Conservation (phyloP, 108 stramenopile species). For the Parietichytrium sp. region DNA sequence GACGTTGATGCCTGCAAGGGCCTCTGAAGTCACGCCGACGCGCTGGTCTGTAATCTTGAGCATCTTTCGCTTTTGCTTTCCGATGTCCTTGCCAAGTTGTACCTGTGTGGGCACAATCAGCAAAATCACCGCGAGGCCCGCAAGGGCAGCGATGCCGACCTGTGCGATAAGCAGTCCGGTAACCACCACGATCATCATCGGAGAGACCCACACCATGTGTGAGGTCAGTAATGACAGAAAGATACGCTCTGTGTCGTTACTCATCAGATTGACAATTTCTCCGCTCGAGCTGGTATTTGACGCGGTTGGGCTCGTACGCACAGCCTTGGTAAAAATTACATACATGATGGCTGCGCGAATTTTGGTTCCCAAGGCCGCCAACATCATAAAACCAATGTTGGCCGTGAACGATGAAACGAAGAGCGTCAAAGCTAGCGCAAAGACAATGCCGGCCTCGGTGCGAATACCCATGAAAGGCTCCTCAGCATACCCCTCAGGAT, state of each 20-base stretch:
- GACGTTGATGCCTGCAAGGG: constrained; percentile 71
- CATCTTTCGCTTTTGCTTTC: constrained; percentile 49
- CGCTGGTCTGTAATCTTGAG: constrained; percentile 67
- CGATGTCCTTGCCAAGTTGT: constrained; percentile 54
- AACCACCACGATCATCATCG: constrained; percentile 71
- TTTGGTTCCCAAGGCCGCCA: too few relatives aligned
- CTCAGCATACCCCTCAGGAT: too few relatives aligned
- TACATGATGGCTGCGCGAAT: too few relatives aligned
- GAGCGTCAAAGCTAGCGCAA: too few relatives aligned
- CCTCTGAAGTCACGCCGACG: constrained; percentile 67
- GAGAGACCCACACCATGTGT: constrained; percentile 81
- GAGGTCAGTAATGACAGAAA: constrained; percentile 76
- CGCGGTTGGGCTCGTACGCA: too few relatives aligned
- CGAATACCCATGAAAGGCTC: too few relatives aligned
- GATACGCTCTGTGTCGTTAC: constrained; percentile 64
- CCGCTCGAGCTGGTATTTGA: too few relatives aligned
- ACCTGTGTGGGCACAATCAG: constrained; percentile 61
- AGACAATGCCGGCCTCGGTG: too few relatives aligned
- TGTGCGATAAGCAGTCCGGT: constrained; percentile 60
- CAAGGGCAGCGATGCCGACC: constrained; percentile 48
- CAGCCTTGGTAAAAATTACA: too few relatives aligned
- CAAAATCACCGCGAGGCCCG: constrained; percentile 67
- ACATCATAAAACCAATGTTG: too few relatives aligned
- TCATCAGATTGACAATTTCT: constrained; percentile 70
- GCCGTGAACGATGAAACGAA: too few relatives aligned